These are phyloP conservation scores for Parasitella parasitica DNA, from an alignment of 371 early-diverging fungal genomes.

Conservation along the genomic window DNA sequence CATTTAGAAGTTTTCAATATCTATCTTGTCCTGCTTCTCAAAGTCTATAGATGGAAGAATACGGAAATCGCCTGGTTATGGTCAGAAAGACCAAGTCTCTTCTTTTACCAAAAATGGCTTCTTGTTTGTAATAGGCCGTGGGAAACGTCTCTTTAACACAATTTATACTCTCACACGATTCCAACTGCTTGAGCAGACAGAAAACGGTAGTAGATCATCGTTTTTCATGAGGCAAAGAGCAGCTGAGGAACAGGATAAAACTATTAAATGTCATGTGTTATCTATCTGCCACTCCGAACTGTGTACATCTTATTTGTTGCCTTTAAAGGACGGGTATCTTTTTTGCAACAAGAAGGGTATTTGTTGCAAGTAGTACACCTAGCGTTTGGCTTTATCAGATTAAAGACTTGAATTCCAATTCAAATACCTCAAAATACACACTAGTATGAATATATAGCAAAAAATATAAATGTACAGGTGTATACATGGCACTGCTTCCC, in stretches of 20 bases:
- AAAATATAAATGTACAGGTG: too few species aligned
- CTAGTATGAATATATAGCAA: too few species aligned
- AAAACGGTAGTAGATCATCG: not conserved
- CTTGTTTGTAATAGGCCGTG: not conserved
- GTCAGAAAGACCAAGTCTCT: not conserved
- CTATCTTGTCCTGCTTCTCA: not conserved
- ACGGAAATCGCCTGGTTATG: constrained; percentile 1
- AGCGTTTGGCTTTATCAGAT: not conserved
- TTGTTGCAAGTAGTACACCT: not conserved
- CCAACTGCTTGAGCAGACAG: not conserved
- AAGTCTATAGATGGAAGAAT: constrained; percentile 1
- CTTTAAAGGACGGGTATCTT: constrained; percentile 6
- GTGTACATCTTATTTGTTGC: constrained; percentile 12
- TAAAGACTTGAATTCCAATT: too few species aligned
- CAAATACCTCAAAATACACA: too few species aligned
- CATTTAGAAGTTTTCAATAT: constrained; percentile 2
- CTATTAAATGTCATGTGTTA: not conserved
- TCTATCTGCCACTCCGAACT: not conserved
- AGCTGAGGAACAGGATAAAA: too few species aligned
- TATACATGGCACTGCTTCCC: too few species aligned
- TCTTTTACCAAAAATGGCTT: not conserved
- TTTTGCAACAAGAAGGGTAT: not conserved
- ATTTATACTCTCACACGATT: not conserved
- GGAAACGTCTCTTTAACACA: not conserved
- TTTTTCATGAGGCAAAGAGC: too few species aligned